Evolutionary conservation across 148 eudicot species (phyloP), one percentile per base, ranked within the genome.

Genomic region (Cornus controversa): DNA sequence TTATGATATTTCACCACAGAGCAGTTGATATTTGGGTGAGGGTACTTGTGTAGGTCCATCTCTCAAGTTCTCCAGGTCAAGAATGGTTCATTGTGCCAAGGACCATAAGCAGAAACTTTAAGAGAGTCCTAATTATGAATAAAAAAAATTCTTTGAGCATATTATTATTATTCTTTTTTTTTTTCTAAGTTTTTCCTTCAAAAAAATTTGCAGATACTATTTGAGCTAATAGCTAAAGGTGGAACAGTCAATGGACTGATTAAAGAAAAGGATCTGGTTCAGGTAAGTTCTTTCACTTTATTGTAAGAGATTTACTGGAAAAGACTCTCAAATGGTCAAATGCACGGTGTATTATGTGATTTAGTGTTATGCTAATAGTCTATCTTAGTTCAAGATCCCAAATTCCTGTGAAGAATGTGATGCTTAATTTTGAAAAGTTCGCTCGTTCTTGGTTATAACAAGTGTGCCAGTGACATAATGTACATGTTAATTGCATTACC

Each of bases 161-260:
- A 20, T 14, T 2, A 42, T 28, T 13, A 42, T 16, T 66, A 65
- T 64, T 66, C 54, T 74, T 16, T 75, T 40, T 47, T 14, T 22
- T 53, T 16, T 22, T 5, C 31, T 63, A 27, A 60, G 2, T 3
- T 50, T 25, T 69, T 42, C 50, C 4, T 54, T 40, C 22, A 27
- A 5, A 26, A 20, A 79, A 29, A 75, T 77, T 53, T 86, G 82
- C 90, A 96, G 99, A 93, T 96, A 83, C 85, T 96, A 65, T 86
- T 90, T 84, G 99, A 93, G 87, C 87, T 96, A 29, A 87, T 96
- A 87, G 93, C 89, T 73, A 93, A 93, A 80, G 98, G 99, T 83
- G 99, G 99, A 83, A 96, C 98, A 25, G 97, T 96, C 78, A 83
- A 93, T 85, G 98, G 97, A 80, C 37, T 96, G 77, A 91, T 96